These are phyloP conservation scores for Colletotrichum filicis DNA, from an alignment of 2,329 filamentous ascomycete genomes.

Conservation along the genomic window DNA sequence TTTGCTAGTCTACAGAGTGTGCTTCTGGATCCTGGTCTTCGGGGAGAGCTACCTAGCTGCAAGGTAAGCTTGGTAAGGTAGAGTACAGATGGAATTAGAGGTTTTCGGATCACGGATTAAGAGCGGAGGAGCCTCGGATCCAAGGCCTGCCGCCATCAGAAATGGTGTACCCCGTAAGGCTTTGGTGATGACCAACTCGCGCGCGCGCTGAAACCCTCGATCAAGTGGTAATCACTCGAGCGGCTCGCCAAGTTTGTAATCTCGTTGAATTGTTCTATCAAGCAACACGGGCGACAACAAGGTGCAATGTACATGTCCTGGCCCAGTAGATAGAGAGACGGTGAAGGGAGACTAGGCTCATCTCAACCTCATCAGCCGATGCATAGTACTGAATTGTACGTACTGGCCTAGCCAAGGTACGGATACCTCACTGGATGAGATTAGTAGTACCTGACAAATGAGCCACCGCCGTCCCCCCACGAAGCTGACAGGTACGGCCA, in stretches of 20 bases:
- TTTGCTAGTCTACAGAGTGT: not conserved
- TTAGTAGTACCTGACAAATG: conserved; percentile 18
- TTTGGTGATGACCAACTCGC: not conserved
- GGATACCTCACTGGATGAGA: not conserved
- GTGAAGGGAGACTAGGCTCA: not conserved
- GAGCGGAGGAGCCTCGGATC: not conserved
- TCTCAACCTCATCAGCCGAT: no score
- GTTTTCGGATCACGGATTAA: not conserved
- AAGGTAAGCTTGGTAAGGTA: no score
- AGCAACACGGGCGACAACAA: no score
- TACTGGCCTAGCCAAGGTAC: not conserved
- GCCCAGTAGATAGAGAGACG: not conserved
- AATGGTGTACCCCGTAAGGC: not conserved
- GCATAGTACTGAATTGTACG: not conserved
- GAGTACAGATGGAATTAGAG: not conserved
- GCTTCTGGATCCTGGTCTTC: not conserved
- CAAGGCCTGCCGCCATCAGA: not conserved
- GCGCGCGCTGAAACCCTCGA: not conserved
- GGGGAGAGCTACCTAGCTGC: no score
- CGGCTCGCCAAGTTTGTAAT: not conserved
- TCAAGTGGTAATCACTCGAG: not conserved
- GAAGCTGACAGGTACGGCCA: conserved; percentile 3
- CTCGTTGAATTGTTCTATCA: not conserved
- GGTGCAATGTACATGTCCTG: no score
- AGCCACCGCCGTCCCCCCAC: not conserved